A percentile compares a stretch with the other conserved stretches of the same genome.
phyloP scores from a whole-genome alignment of 2,329 filamentous ascomycete genomes.

The Pseudogymnoascus sp. region DNA sequence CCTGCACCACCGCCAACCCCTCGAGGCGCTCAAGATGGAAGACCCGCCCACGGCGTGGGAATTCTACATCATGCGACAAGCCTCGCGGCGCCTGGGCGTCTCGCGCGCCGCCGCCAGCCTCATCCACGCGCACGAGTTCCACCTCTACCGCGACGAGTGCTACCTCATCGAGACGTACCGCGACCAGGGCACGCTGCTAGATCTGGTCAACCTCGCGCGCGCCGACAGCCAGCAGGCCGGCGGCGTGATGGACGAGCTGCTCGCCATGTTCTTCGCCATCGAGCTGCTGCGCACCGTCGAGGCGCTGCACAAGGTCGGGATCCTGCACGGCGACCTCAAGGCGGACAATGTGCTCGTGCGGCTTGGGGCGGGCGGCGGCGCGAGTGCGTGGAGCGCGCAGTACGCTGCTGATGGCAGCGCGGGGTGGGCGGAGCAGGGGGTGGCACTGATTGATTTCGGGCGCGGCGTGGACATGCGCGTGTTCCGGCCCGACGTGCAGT shows the following conservation, averaged over 20 bases:
- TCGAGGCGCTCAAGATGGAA: constrained; percentile 94
- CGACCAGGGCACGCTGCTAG: constrained; percentile 85
- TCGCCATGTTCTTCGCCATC: constrained; percentile 92
- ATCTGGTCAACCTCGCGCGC: constrained; percentile 81
- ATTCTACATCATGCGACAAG: constrained; percentile 86
- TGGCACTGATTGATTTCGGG: constrained; percentile 90
- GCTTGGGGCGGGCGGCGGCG: constrained; percentile 45
- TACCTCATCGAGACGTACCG: constrained; percentile 84
- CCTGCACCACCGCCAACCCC: constrained; percentile 39
- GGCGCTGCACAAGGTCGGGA: constrained; percentile 66
- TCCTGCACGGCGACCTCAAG: constrained; percentile 92
- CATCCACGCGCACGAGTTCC: constrained; percentile 78
- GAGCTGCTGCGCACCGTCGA: constrained; percentile 88
- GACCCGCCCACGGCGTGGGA: constrained; percentile 85
- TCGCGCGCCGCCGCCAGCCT: constrained; percentile 70
- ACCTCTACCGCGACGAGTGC: constrained; percentile 82
- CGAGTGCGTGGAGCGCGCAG: constrained; percentile 44
- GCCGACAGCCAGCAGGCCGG: constrained; percentile 49
- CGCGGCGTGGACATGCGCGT: constrained; percentile 87
- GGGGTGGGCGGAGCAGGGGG: constrained; percentile 72
- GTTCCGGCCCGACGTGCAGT: constrained; percentile 69
- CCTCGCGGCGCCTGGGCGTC: constrained; percentile 66
- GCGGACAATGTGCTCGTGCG: constrained; percentile 90
- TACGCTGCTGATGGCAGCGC: constrained; percentile 66
- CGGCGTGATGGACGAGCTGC: constrained; percentile 75